Evolutionary conservation across 1,139 yeast genomes (phyloP).

Genomic region (Taphrina betulina): DNA sequence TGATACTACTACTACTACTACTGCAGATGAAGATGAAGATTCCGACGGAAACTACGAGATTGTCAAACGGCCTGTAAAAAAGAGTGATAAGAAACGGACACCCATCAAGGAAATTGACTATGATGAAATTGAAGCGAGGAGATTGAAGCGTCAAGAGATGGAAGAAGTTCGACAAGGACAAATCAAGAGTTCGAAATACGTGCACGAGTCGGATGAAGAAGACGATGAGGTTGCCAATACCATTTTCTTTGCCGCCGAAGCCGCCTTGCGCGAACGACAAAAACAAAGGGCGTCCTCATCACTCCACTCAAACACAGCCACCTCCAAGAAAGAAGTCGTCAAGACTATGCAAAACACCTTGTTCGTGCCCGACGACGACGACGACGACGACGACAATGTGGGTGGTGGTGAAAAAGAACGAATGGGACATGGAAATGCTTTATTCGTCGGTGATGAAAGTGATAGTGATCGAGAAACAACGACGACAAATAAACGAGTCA

Average conservation of each 20-base stretch:
- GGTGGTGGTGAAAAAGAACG: no score
- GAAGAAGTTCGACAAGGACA: constrained; percentile 17
- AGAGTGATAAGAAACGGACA: background rate
- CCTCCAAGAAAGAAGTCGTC: no score
- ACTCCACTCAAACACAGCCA: no score
- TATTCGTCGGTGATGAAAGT: constrained; percentile 9
- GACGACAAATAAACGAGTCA: no score
- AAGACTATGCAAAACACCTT: no score
- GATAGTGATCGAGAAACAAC: no score
- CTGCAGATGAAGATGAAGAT: constrained; percentile 24
- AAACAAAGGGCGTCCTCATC: background rate
- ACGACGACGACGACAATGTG: no score
- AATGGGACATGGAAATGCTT: constrained; percentile 16
- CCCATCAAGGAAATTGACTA: constrained; percentile 13
- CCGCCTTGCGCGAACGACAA: constrained; percentile 14
- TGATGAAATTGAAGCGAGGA: constrained; percentile 21
- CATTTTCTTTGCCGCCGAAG: constrained; percentile 25
- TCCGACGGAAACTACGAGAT: constrained; percentile 12
- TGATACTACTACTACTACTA: background rate
- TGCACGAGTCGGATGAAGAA: constrained; percentile 36
- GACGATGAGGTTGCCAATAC: constrained; percentile 26
- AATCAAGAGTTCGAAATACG: constrained; percentile 33
- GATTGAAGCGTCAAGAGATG: constrained; percentile 22
- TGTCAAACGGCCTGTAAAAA: background rate
- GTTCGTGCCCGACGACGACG: no score